These are phyloP conservation scores for Solanum arcanum DNA, from an alignment of 257 asterid species.

Conservation along the genomic window DNA sequence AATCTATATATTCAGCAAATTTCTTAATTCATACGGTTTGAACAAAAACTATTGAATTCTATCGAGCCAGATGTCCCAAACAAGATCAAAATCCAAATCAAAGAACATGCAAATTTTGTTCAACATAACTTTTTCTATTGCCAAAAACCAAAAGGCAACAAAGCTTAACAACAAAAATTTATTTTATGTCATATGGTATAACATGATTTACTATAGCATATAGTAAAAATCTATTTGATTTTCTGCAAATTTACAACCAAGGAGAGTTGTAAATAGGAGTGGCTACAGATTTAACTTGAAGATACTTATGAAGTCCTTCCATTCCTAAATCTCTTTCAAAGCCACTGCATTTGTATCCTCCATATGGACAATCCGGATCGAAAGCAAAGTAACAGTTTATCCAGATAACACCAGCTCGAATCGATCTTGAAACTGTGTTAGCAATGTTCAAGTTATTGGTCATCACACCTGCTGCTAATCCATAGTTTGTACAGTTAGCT, in stretches of 20 bases:
- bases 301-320: constrained; percentile 47
- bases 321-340: constrained; percentile 69
- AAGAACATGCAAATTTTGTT: background rate
- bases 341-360: constrained; percentile 88
- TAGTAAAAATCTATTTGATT: background rate
- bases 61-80: background rate
- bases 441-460: constrained; percentile 65
- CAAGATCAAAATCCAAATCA: background rate
- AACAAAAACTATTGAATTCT: too few relatives aligned
- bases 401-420: constrained; percentile 73
- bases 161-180: background rate
- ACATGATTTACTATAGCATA: background rate
- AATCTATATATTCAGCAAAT: background rate
- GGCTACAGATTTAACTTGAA: constrained; percentile 56
- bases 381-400: constrained; percentile 68
- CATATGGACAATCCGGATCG: constrained; percentile 42
- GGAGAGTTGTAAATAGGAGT: constrained; percentile 74
- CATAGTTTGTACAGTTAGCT: constrained; percentile 58
- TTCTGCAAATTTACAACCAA: constrained; percentile 41
- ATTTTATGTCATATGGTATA: background rate
- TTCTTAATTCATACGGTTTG: too few relatives aligned
- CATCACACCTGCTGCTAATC: constrained; percentile 82
- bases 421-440: constrained; percentile 71
- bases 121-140: background rate
- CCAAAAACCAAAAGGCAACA: background rate